These are phyloP conservation scores for Artemisia annua DNA, from an alignment of 129 eudicot genomes.

Conservation along the genomic window DNA sequence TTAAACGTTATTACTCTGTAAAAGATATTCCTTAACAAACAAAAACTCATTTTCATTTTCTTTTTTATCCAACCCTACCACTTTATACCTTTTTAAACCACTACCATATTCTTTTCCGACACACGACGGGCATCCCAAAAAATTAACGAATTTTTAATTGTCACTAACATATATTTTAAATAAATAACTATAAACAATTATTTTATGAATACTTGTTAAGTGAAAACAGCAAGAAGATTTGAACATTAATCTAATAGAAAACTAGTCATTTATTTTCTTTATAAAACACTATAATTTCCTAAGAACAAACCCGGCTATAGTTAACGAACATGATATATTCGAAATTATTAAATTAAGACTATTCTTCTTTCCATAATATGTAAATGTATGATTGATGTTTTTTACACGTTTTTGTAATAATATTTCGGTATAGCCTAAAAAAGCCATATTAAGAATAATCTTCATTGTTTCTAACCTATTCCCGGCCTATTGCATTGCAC, in stretches of 20 bases:
- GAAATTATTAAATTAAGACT: too few relatives aligned
- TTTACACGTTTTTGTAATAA: background rate
- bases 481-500: background rate
- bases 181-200: background rate
- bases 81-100: background rate
- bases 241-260: too few relatives aligned
- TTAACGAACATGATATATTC: too few relatives aligned
- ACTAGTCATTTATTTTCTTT: too few relatives aligned
- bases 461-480: background rate
- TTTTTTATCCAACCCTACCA: conserved; percentile 1
- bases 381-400: too few relatives aligned
- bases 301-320: too few relatives aligned
- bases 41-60: background rate
- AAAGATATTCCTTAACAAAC: conserved; percentile 4
- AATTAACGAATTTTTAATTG: background rate
- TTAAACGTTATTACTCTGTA: background rate
- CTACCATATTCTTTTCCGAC: background rate
- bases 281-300: too few relatives aligned
- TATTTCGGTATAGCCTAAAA: background rate
- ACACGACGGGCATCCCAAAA: background rate
- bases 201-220: too few relatives aligned
- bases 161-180: background rate
- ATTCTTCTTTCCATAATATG: too few relatives aligned
- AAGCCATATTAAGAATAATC: background rate
- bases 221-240: too few relatives aligned